Evolutionary conservation across 305 asterid species (phyloP), one percentile per base, ranked within the genome.

Genomic region (Petunia hybrid): DNA sequence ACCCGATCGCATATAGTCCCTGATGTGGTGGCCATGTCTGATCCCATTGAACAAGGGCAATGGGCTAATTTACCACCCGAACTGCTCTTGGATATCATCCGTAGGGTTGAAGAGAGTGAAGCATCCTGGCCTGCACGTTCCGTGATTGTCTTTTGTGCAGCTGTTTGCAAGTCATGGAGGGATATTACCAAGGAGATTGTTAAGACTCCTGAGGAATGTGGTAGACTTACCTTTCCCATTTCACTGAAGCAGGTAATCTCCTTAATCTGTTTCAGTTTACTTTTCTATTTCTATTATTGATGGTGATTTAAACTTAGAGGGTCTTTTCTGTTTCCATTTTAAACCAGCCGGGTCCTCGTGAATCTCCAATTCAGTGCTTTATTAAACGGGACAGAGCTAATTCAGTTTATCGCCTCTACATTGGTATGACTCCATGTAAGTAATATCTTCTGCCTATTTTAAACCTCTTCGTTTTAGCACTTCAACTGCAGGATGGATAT

Each of bases 121-220:
- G 86, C 91, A 6, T 90, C 90, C 12, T 93, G 97, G 97, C 97
- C 97, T 56, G 97, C 95, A n/a, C 86, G 97, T 76, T 85, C 86
- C 0, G 93, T 87, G 36, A 90, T 93, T 57, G 88, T 93, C 69
- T 91, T 87, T 80, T 91, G 97, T 87, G 97, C 94, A 7, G 87
- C 97, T 1, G 97, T 93, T 85, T 93, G 97, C 85, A 89, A 87
- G 73, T 91, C 95, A 35, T 93, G 97, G 97, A 93, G 97, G 80
- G 91, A 85, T 63, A 80, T 90, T 60, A 89, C 95, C 3, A 93
- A 91, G 89, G 97, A 93, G 80, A 91, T 89, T 79, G 97, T 91
- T 80, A 91, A 86, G 88, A 88, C 93, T 51, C 97, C 92, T 0
- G 97, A 91, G 80, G 92, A 90, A 88, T 93, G 95, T 86, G 97